Conservation (phyloP, 371 early-diverging fungal species). For the Lichtheimia hyalospora region DNA sequence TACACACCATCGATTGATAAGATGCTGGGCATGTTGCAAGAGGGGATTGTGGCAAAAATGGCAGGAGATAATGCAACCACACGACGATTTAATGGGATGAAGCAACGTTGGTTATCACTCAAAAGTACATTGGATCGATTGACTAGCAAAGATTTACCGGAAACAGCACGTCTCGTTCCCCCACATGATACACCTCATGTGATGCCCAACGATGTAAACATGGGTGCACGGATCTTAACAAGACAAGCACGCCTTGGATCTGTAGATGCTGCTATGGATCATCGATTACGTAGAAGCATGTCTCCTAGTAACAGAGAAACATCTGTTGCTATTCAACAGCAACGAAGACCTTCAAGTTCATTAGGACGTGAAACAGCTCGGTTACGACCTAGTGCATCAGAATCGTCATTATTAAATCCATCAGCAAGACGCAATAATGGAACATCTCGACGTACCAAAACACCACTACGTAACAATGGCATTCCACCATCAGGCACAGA, state of each 20-base stretch:
- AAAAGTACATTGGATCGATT: conserved; percentile 52
- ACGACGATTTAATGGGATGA: conserved; percentile 49
- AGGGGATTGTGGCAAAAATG: conserved; percentile 50
- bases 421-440: not conserved
- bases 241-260: not conserved
- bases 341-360: conserved; percentile 8
- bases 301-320: not conserved
- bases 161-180: conserved; percentile 10
- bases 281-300: not conserved
- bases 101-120: conserved; percentile 51
- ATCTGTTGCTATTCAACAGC: not conserved
- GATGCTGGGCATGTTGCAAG: conserved; percentile 58
- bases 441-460: not conserved
- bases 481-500: too few relatives aligned
- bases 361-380: conserved; percentile 5
- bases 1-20: conserved; percentile 59
- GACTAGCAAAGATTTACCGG: conserved; percentile 37
- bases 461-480: not conserved
- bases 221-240: conserved; percentile 22
- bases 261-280: too few relatives aligned
- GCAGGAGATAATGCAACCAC: conserved; percentile 44
- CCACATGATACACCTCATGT: too few relatives aligned
- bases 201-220: too few relatives aligned
- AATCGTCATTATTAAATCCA: conserved; percentile 7
- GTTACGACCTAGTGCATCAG: conserved; percentile 17